Conservation (phyloP, 2,329 filamentous ascomycete genomes). For the Scedosporium minutisporum region DNA sequence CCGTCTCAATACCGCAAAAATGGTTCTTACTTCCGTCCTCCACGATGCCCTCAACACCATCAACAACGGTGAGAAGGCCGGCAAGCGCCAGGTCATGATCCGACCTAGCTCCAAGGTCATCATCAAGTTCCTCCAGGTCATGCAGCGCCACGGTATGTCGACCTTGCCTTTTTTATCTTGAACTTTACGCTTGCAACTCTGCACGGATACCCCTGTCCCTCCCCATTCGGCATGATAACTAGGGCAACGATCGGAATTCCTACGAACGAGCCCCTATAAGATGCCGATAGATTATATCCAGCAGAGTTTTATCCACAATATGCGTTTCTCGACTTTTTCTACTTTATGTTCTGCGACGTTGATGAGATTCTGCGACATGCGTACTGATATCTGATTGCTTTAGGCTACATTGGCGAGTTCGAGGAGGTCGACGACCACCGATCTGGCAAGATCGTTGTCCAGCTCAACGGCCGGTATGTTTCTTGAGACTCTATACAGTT, state of each 20-base stretch:
- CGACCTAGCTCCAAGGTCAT: conserved; percentile 99
- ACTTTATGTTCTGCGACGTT: conserved; percentile 49
- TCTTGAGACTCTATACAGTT: too few relatives aligned
- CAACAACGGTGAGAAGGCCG: conserved; percentile 99
- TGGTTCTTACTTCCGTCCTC: conserved; percentile 98
- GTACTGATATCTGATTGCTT: conserved; percentile 37
- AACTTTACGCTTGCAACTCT: not conserved
- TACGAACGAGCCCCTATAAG: conserved; percentile 99
- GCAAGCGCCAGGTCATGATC: conserved; percentile 99
- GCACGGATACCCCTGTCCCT: conserved; percentile 5
- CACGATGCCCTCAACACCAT: conserved; percentile 98
- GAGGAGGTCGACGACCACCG: conserved; percentile 99
- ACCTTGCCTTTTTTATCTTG: not conserved
- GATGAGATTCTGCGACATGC: conserved; percentile 80
- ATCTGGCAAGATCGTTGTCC: conserved; percentile 98
- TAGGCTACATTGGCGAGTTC: conserved; percentile 98
- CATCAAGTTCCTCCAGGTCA: conserved; percentile 96
- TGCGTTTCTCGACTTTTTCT: conserved; percentile 54
- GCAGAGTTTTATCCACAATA: conserved; percentile 93
- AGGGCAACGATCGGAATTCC: conserved; percentile 71
- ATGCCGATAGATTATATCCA: conserved; percentile 88
- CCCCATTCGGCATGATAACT: conserved; percentile 97
- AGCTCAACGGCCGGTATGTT: conserved; percentile 78
- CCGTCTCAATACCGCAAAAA: conserved; percentile 60
- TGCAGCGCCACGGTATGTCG: conserved; percentile 97